A percentile compares a stretch with the other conserved stretches of the same genome.
Evolutionary conservation across 176 grass and related monocot genomes (phyloP).

Genomic region (Lolium perenne): DNA sequence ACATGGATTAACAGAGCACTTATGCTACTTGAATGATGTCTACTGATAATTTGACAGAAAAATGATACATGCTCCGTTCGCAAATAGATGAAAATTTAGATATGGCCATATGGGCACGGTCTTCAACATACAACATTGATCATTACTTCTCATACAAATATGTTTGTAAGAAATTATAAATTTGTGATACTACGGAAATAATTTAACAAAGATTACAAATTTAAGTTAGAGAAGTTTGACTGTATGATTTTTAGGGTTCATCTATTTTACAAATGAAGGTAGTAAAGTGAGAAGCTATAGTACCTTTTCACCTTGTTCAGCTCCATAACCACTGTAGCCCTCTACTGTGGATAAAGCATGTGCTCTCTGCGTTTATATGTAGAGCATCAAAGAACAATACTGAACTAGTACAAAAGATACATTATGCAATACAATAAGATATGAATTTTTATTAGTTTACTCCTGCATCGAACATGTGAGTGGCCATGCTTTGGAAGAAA

Average conservation of each 20-base stretch:
- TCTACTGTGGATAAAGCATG: constrained; percentile 72
- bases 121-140: neutral
- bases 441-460: neutral
- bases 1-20: neutral
- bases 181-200: neutral
- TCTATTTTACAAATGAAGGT: neutral
- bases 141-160: neutral
- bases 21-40: neutral
- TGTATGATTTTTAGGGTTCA: neutral
- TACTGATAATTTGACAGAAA: neutral
- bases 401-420: neutral
- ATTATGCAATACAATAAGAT: constrained; percentile 10
- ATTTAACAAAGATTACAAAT: neutral
- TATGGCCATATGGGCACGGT: neutral
- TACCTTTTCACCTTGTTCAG: constrained; percentile 99
- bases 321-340: constrained; percentile 98
- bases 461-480: neutral
- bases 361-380: constrained; percentile 64
- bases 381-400: neutral
- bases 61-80: neutral
- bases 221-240: neutral
- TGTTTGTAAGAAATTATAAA: neutral
- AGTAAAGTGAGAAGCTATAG: neutral
- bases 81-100: neutral
- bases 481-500: neutral